A percentile compares a stretch with the other conserved stretches of the same genome.
Conservation (phyloP, 2,329 filamentous ascomycete species). For the Beauveria sp. region DNA sequence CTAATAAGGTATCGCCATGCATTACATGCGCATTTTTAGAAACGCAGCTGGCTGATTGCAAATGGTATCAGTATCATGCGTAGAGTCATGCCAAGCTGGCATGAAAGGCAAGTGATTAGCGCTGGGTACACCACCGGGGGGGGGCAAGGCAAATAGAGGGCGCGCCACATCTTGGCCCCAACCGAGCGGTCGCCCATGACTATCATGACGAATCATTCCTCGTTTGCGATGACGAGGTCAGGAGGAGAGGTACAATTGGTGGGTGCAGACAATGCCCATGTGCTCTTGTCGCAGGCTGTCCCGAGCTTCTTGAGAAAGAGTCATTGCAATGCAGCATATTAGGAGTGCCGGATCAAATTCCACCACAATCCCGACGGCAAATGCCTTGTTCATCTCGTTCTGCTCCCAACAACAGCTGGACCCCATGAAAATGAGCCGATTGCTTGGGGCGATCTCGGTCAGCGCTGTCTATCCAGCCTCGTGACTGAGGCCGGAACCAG, state of each 20-base stretch:
- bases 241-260: background rate
- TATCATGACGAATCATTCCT: background rate
- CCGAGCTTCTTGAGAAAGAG: background rate
- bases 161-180: background rate
- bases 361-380: too few species aligned
- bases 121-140: background rate
- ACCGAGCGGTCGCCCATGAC: too few species aligned
- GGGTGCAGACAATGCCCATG: background rate
- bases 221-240: background rate
- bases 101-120: background rate
- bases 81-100: slow-evolving; percentile 4
- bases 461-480: too few species aligned
- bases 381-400: too few species aligned
- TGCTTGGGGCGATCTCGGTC: too few species aligned
- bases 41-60: background rate
- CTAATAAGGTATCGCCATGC: too few species aligned
- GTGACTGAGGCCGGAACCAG: too few species aligned
- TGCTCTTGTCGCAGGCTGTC: background rate
- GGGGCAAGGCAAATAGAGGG: too few species aligned
- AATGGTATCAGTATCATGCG: background rate
- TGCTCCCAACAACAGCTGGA: too few species aligned
- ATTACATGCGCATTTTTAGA: background rate
- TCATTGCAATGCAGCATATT: background rate
- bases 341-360: too few species aligned
- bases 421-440: too few species aligned